Conservation (phyloP, 805 yeast species). For the Lipomyces chichibuensis region DNA sequence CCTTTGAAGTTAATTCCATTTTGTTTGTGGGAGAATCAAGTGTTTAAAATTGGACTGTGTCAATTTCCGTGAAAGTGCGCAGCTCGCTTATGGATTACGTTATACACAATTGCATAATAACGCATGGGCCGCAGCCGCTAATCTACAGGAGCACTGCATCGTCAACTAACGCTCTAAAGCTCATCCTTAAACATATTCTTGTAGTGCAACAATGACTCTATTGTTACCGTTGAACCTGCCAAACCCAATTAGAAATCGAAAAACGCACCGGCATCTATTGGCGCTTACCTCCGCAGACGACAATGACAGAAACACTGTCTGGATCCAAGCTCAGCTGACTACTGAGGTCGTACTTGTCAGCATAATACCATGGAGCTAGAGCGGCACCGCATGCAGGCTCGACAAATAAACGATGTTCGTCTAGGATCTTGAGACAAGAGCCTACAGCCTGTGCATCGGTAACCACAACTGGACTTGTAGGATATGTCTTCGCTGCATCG, state of each 20-base stretch:
- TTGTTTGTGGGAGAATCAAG: no score
- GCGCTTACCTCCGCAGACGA: slow-evolving; percentile 29
- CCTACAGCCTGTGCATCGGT: slow-evolving; percentile 60
- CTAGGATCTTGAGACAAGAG: slow-evolving; percentile 56
- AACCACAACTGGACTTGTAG: slow-evolving; percentile 50
- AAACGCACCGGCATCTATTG: not conserved
- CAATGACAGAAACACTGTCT: slow-evolving; percentile 21
- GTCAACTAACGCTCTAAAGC: not conserved
- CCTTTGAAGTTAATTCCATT: no score
- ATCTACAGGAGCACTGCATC: not conserved
- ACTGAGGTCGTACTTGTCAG: not conserved
- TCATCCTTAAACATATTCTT: not conserved
- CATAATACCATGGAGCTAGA: slow-evolving; percentile 49
- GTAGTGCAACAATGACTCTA: slow-evolving; percentile 8
- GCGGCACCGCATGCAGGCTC: slow-evolving; percentile 81
- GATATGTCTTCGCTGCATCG: slow-evolving; percentile 50
- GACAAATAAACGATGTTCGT: slow-evolving; percentile 55
- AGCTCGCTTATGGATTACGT: no score
- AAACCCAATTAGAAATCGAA: not conserved
- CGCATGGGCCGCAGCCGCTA: not conserved
- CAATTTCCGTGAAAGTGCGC: no score
- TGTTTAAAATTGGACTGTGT: no score
- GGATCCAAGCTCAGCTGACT: not conserved
- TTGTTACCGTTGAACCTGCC: slow-evolving; percentile 14
- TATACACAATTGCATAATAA: not conserved